Evolutionary conservation across 306 rosid species (phyloP).

Genomic region (Prunus mira): DNA sequence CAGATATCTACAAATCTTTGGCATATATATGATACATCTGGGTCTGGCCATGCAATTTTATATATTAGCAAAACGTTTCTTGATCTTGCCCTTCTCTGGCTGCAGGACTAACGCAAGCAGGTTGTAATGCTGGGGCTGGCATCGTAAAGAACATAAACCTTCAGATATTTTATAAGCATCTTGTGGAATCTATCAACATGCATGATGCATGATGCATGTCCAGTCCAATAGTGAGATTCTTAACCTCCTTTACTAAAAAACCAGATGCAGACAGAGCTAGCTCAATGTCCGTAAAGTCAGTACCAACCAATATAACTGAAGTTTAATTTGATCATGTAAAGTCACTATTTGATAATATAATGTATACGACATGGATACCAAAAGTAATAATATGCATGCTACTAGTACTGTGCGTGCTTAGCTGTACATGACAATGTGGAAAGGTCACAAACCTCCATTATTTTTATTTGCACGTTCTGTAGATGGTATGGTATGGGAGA

Average conservation of each 20-base stretch:
- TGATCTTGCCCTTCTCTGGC: background rate
- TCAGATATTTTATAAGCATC: background rate
- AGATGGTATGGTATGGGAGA: background rate
- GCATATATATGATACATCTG: background rate
- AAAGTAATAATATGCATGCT: too few species aligned
- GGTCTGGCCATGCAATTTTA: background rate
- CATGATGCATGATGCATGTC: conserved; percentile 5
- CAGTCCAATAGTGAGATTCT: background rate
- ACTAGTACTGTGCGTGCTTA: too few species aligned
- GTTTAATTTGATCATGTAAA: background rate
- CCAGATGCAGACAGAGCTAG: background rate
- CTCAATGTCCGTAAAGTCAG: background rate
- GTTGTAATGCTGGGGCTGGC: background rate
- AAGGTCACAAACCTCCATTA: background rate
- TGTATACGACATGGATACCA: background rate
- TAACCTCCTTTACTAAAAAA: background rate
- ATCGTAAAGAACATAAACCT: background rate
- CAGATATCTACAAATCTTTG: background rate
- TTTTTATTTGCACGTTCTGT: background rate
- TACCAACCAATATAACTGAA: background rate
- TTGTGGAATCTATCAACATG: conserved; percentile 14
- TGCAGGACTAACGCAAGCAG: background rate
- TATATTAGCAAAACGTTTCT: conserved; percentile 2
- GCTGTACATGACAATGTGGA: too few species aligned
- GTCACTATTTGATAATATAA: background rate